Percentiles rank a stretch among this genome's conserved stretches.
Conservation (phyloP, 306 rosid species). For the Quercus dentata region DNA sequence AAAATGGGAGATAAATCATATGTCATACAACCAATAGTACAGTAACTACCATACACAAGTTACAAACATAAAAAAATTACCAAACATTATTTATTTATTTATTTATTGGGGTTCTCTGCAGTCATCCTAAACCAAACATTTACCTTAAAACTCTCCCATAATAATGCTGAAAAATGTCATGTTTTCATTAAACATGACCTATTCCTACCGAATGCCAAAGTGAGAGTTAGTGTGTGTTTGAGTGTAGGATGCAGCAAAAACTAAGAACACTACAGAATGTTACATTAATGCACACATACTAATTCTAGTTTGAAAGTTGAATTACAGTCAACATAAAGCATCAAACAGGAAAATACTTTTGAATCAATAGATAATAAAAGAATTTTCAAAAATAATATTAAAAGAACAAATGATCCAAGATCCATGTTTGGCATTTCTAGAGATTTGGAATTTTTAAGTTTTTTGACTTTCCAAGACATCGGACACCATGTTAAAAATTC, state of each 20-base stretch:
- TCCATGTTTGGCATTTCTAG: no score
- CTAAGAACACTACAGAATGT: no score
- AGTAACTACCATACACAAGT: neutral
- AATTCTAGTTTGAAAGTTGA: neutral
- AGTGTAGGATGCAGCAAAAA: no score
- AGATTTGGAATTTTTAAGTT: no score
- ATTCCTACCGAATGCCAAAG: neutral
- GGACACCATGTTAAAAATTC: no score
- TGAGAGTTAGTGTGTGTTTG: no score
- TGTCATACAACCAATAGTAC: neutral
- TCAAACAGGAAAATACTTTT: neutral
- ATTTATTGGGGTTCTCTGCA: neutral
- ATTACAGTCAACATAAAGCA: neutral
- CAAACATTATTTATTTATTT: neutral
- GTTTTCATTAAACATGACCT: neutral
- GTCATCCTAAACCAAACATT: neutral
- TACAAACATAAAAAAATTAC: neutral
- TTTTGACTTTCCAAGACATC: no score
- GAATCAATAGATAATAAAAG: neutral
- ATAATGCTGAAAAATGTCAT: neutral
- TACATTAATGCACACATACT: no score
- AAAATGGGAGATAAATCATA: conserved; percentile 14
- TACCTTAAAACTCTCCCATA: neutral
- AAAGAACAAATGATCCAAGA: neutral
- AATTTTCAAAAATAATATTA: neutral